Evolutionary conservation across 371 early-diverging fungal genomes (phyloP).

Genomic region (Syncephalastrum contaminatum): DNA sequence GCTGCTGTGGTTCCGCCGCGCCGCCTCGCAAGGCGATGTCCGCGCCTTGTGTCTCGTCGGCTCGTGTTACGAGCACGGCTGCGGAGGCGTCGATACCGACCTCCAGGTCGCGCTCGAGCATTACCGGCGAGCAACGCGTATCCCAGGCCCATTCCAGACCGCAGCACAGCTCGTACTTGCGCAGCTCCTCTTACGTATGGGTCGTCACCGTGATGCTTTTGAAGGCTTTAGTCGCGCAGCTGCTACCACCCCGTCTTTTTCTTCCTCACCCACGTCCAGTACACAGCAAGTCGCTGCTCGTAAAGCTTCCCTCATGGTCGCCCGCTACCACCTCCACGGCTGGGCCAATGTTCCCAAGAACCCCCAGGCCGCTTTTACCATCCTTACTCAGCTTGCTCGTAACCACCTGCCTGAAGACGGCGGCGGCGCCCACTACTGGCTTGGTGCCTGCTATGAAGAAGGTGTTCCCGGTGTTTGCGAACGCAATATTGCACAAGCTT

Average conservation of each 20-base stretch:
- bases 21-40: conserved; percentile 64
- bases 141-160: conserved; percentile 34
- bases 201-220: conserved; percentile 37
- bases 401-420: conserved; percentile 7
- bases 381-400: conserved; percentile 14
- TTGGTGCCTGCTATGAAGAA: conserved; percentile 34
- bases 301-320: conserved; percentile 27
- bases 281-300: conserved; percentile 14
- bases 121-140: conserved; percentile 67
- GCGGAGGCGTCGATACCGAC: conserved; percentile 57
- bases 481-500: conserved; percentile 16
- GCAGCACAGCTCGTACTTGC: conserved; percentile 49
- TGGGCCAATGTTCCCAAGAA: conserved; percentile 25
- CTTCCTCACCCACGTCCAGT: too few relatives aligned
- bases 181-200: conserved; percentile 32
- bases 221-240: conserved; percentile 37
- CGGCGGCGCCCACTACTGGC: conserved; percentile 25
- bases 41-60: conserved; percentile 72
- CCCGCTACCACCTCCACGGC: conserved; percentile 30
- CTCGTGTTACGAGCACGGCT: conserved; percentile 70
- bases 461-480: conserved; percentile 19
- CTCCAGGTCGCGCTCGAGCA: conserved; percentile 51
- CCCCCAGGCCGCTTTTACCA: conserved; percentile 17
- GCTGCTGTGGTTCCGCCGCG: conserved; percentile 63
- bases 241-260: background rate